Evolutionary conservation across 1,284 basidiomycete genomes (phyloP), one percentile per base, ranked within the genome.

Genomic region (Pseudozyma pruni): DNA sequence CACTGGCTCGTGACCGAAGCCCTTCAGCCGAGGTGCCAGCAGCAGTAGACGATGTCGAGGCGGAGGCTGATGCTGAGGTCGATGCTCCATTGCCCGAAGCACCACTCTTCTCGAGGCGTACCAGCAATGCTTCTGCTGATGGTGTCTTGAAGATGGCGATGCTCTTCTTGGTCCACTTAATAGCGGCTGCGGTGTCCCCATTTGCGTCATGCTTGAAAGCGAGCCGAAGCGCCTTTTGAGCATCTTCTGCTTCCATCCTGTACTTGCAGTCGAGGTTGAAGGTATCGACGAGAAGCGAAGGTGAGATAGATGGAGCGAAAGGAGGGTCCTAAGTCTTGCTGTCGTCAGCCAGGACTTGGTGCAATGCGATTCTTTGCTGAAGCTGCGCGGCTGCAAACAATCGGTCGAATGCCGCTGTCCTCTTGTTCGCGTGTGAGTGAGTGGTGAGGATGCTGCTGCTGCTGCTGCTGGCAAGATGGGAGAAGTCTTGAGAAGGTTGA

Each of bases 111-210:
- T 83, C 76, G 34, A 95, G 87, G 25, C 87, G 83, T 20, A 86
- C 85, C 23, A 93, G 86, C 14, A 94, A 84, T 62, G 87, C 87
- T 46, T 86, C 81, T 7, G 90, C 95, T 80, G 93, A 90, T 6
- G 89, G 86, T 1, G 93, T 95, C 50, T 89, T 86, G 84, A 91
- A 93, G 54, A 98, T 87, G 22, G 89, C 85, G 57, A 94, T 88
- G 14, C 91, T 92, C 85, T 98, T 98, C 84, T 90, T 89, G 68
- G 90, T 90, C 86, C 97, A 95, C 82, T 93, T 92, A 77, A 90
- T 88, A 1, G 95, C 93, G 4, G 63, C 59, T 13, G 68, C 71
- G n/a, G 68, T 74, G 47, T 81, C 76, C 7, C 78, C 79, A 31
- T 64, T 59, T 32, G 45, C 47, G 27, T 76, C 72, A 50, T 81